A percentile compares a stretch with the other conserved stretches of the same genome.
These are phyloP conservation scores for Candida maris DNA, from an alignment of 805 yeast species.

Conservation along the genomic window DNA sequence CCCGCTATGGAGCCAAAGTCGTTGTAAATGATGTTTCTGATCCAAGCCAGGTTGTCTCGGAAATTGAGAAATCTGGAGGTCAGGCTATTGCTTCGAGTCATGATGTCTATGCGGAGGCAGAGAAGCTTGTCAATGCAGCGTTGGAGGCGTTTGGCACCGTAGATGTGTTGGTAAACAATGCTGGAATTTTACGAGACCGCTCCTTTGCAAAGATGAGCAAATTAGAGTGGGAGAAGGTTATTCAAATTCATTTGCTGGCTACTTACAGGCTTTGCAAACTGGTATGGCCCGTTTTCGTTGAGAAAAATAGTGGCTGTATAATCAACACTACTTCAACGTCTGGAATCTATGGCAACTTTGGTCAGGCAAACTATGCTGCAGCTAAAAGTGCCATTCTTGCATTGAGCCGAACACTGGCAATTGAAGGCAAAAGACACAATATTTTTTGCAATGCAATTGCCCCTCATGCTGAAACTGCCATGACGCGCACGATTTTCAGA, in stretches of 20 bases:
- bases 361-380: slow-evolving; percentile 93
- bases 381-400: slow-evolving; percentile 91
- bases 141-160: slow-evolving; percentile 73
- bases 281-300: slow-evolving; percentile 86
- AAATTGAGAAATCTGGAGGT: slow-evolving; percentile 63
- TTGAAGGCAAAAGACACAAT: slow-evolving; percentile 80
- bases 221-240: slow-evolving; percentile 76
- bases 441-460: slow-evolving; percentile 83
- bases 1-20: slow-evolving; percentile 90
- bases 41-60: slow-evolving; percentile 69
- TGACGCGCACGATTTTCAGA: slow-evolving; percentile 86
- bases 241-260: slow-evolving; percentile 78
- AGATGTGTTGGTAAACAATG: slow-evolving; percentile 85
- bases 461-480: slow-evolving; percentile 97
- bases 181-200: slow-evolving; percentile 89
- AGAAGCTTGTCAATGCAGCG: slow-evolving; percentile 73
- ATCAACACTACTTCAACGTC: slow-evolving; percentile 92
- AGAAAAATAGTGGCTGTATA: slow-evolving; percentile 77
- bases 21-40: slow-evolving; percentile 87
- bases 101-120: slow-evolving; percentile 75
- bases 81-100: slow-evolving; percentile 79
- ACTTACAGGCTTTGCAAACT: slow-evolving; percentile 78
- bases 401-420: slow-evolving; percentile 77
- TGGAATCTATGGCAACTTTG: slow-evolving; percentile 96
- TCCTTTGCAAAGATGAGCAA: slow-evolving; percentile 83